Conservation (phyloP, 345 rosid genomes). For the Syzygium aqueum region DNA sequence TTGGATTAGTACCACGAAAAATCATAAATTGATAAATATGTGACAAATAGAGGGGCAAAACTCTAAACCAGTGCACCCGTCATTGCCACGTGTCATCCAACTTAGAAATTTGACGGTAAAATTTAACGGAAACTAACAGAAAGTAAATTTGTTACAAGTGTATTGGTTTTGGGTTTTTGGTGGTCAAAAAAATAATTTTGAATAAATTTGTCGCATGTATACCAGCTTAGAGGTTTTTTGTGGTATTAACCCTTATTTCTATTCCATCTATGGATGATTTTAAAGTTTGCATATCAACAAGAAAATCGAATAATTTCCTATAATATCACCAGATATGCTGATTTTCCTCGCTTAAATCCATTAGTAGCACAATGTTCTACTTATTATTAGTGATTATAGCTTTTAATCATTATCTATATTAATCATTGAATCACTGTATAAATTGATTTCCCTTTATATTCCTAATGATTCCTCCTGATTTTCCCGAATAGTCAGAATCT, state of each 20-base stretch:
- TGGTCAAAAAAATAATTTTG: too few species aligned
- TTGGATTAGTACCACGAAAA: too few species aligned
- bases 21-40: too few species aligned
- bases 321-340: neutral
- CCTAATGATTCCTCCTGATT: neutral
- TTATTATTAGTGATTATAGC: neutral
- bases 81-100: too few species aligned
- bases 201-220: too few species aligned
- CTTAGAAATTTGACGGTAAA: too few species aligned
- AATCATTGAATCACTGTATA: neutral
- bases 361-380: neutral
- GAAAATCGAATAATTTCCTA: neutral
- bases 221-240: too few species aligned
- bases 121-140: too few species aligned
- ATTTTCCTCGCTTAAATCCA: neutral
- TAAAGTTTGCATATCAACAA: neutral
- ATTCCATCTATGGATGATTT: neutral
- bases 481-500: neutral
- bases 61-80: too few species aligned
- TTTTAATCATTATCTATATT: neutral
- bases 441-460: neutral
- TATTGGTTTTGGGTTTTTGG: too few species aligned
- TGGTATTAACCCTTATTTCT: neutral
- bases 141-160: too few species aligned
- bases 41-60: too few species aligned